Base-by-base conservation (phyloP, 495 filamentous ascomycete genomes). In the Neurospora sp. region DNA sequence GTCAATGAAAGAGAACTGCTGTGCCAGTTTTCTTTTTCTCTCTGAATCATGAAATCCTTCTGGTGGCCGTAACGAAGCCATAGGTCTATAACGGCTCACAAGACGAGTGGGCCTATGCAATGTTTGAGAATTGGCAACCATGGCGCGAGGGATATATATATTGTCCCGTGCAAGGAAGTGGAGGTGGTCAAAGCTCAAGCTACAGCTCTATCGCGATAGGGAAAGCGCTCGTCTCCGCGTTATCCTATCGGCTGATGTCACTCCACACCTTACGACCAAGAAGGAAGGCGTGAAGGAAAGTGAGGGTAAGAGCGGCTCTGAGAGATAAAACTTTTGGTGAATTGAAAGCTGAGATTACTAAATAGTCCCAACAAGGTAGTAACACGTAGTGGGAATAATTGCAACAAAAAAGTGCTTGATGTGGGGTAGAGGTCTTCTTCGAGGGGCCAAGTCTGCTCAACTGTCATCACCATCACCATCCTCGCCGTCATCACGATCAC, bases 361-460 rank as follows among this genome's bases (percentile, higher is more conserved):
- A 59, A 59, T 53, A 53, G 46, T 53, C 46, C 46, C 46, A 14
- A 27, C 46, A 14, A 35, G 53, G 53, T 59, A 59, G 48, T 61
- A 70, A 27, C 35, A 31, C 12, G 37, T 41, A 42, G 42, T 44
- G 27, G 42, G 53, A 48, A 35, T 71, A 68, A 59, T 71, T 68
- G 41, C 42, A 68, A 66, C 16, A n/a, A 20, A 70, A 70, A 70
- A 68, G 12, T 18, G 12, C 68, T 73, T 72, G 39, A 81, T 81
- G 80, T 79, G 77, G 80, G 75, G 75, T 71, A 73, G 78, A 41
- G 72, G 78, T 61, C 75, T 74, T 10, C 70, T 75, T 72, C 75
- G 74, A 48, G 76, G 78, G 69, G 73, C 75, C 61, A 75, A 42
- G 72, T 40, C 77, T 74, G 69, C 79, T 78, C 75, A 73, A 72